A percentile compares a stretch with the other conserved stretches of the same genome.
Evolutionary conservation across 1,284 basidiomycete genomes (phyloP).

Genomic region (Moesziomyces sp.): DNA sequence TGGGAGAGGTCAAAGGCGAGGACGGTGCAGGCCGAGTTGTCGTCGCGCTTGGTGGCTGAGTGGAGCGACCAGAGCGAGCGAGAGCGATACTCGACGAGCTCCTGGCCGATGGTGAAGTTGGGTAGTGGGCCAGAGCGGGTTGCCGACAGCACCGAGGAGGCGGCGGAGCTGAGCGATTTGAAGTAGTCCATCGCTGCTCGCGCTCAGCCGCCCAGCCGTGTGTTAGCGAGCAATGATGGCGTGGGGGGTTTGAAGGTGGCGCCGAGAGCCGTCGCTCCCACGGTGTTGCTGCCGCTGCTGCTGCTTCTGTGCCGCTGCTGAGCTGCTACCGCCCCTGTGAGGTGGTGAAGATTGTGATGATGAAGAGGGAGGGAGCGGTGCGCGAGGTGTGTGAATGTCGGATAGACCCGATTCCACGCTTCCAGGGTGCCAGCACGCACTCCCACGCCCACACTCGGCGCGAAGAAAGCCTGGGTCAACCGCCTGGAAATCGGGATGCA

Average conservation of each 20-base stretch:
- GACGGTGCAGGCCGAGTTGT: constrained; percentile 72
- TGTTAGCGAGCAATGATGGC: neutral
- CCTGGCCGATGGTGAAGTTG: constrained; percentile 85
- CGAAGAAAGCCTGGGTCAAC: no score
- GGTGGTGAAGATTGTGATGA: neutral
- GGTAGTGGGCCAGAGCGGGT: constrained; percentile 82
- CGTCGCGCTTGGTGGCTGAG: constrained; percentile 85
- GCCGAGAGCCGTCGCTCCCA: neutral
- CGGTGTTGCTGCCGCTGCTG: neutral
- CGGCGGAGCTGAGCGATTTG: constrained; percentile 83
- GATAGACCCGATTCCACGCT: no score
- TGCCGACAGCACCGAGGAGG: constrained; percentile 84
- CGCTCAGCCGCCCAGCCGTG: neutral
- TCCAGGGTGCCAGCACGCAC: neutral
- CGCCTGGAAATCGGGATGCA: no score
- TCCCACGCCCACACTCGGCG: no score
- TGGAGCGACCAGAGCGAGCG: constrained; percentile 84
- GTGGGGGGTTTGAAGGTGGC: neutral
- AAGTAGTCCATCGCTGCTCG: constrained; percentile 80
- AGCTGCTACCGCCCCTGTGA: no score
- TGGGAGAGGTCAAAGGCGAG: constrained; percentile 60
- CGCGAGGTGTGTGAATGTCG: neutral
- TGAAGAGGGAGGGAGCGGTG: neutral
- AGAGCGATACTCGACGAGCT: constrained; percentile 76
- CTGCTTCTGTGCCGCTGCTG: neutral